A percentile compares a stretch with the other conserved stretches of the same genome.
phyloP scores from a whole-genome alignment of 129 eudicot genomes.

The Tanacetum coccineum region DNA sequence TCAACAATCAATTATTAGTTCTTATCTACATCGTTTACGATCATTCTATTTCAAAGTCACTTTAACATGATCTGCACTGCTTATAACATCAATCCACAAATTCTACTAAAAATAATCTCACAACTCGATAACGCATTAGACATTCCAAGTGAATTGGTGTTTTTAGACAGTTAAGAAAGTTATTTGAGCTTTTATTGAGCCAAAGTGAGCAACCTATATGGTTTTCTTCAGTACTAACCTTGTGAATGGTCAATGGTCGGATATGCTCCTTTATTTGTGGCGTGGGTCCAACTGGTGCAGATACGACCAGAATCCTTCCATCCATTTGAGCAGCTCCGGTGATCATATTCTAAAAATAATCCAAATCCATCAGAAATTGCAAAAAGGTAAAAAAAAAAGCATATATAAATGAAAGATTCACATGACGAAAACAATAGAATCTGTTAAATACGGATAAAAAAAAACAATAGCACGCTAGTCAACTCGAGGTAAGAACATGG shows the following conservation, averaged over 20 bases:
- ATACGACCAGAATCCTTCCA: conserved; percentile 93
- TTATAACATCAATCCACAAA: too few species aligned
- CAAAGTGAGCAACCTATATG: too few species aligned
- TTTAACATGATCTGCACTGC: too few species aligned
- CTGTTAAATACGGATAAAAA: not conserved
- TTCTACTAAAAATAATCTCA: too few species aligned
- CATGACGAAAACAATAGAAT: not conserved
- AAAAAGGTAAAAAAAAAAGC: conserved; percentile 10
- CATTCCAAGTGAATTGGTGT: too few species aligned
- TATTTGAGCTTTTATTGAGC: too few species aligned
- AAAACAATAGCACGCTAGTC: not conserved
- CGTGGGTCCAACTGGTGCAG: conserved; percentile 99
- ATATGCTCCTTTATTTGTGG: conserved; percentile 98
- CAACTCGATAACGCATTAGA: too few species aligned
- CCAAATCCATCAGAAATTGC: conserved; percentile 4
- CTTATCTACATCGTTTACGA: not conserved
- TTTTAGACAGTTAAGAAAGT: too few species aligned
- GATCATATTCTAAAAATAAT: conserved; percentile 73
- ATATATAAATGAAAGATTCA: not conserved
- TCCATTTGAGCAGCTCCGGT: conserved; percentile 99
- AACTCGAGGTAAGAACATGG: not conserved
- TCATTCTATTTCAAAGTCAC: not conserved
- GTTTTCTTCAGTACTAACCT: too few species aligned
- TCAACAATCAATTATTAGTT: conserved; percentile 16
- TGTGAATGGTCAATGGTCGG: too few species aligned